These are phyloP conservation scores for Gossypium bickii DNA, from an alignment of 345 rosid species.

Conservation along the genomic window DNA sequence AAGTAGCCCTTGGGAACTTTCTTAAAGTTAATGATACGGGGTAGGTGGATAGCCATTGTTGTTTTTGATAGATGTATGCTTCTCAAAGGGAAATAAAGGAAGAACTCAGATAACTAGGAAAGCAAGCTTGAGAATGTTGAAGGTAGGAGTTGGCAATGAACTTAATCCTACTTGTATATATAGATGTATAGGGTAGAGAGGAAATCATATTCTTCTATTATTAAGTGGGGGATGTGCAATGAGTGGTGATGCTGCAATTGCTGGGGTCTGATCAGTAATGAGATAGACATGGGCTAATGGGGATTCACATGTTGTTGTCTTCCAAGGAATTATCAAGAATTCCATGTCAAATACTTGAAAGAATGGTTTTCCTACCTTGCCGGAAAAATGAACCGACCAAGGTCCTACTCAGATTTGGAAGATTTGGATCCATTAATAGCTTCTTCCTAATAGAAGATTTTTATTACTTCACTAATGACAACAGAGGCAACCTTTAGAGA, in stretches of 20 bases:
- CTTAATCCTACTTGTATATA: neutral
- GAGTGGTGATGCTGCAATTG: neutral
- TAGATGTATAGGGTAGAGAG: neutral
- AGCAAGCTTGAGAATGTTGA: neutral
- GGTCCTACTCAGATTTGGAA: slow-evolving; percentile 1
- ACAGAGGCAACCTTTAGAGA: neutral
- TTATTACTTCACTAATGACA: neutral
- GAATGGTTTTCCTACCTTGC: neutral
- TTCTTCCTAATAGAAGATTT: neutral
- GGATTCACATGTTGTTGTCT: slow-evolving; percentile 7
- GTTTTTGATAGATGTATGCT: neutral
- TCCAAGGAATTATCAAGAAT: neutral
- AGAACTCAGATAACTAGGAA: neutral
- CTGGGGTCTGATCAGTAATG: neutral
- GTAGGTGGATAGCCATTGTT: slow-evolving; percentile 14
- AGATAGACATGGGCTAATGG: neutral
- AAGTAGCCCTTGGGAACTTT: slow-evolving; percentile 13
- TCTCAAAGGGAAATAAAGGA: neutral
- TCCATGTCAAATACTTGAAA: neutral
- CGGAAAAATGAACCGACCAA: neutral
- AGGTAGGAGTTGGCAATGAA: neutral
- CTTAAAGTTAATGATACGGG: slow-evolving; percentile 10
- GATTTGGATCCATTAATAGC: neutral
- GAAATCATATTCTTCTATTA: neutral
- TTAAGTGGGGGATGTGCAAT: neutral